A percentile compares a stretch with the other conserved stretches of the same genome.
Evolutionary conservation across 2,329 filamentous ascomycete species (phyloP).

Genomic region (Beauveria sp.): DNA sequence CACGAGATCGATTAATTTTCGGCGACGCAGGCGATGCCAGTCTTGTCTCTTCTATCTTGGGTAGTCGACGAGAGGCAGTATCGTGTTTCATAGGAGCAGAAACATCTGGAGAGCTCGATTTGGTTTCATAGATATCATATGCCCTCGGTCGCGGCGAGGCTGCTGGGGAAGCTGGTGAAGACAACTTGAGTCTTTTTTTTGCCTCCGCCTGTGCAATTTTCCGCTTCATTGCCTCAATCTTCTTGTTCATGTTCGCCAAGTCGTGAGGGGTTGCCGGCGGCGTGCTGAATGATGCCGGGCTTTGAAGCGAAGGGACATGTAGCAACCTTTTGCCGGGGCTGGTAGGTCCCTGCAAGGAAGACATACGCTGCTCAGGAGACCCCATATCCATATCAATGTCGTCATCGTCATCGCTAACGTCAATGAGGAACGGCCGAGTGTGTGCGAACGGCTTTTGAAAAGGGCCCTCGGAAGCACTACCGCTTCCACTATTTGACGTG

Average conservation of each 20-base stretch:
- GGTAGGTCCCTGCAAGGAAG: slow-evolving; percentile 24
- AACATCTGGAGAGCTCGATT: slow-evolving; percentile 1
- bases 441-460: slow-evolving; percentile 58
- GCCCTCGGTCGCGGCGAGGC: slow-evolving; percentile 14
- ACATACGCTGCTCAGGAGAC: slow-evolving; percentile 38
- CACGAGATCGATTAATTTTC: slow-evolving; percentile 18
- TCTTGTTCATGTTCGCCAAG: slow-evolving; percentile 44
- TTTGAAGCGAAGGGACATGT: slow-evolving; percentile 34
- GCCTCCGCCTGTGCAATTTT: slow-evolving; percentile 53
- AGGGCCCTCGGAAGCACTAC: slow-evolving; percentile 42
- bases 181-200: slow-evolving; percentile 37
- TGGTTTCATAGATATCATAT: slow-evolving; percentile 6
- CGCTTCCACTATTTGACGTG: neutral
- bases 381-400: slow-evolving; percentile 63
- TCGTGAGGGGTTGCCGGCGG: slow-evolving; percentile 32
- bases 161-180: slow-evolving; percentile 24
- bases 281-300: slow-evolving; percentile 31
- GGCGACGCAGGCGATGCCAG: slow-evolving; percentile 18
- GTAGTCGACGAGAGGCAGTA: neutral
- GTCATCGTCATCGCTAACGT: slow-evolving; percentile 69
- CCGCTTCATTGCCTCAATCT: slow-evolving; percentile 53
- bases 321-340: slow-evolving; percentile 26
- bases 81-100: neutral
- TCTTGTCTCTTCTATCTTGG: slow-evolving; percentile 3
- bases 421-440: slow-evolving; percentile 63